Conservation (phyloP, 1,139 yeast genomes). For the Pichia sp. region DNA sequence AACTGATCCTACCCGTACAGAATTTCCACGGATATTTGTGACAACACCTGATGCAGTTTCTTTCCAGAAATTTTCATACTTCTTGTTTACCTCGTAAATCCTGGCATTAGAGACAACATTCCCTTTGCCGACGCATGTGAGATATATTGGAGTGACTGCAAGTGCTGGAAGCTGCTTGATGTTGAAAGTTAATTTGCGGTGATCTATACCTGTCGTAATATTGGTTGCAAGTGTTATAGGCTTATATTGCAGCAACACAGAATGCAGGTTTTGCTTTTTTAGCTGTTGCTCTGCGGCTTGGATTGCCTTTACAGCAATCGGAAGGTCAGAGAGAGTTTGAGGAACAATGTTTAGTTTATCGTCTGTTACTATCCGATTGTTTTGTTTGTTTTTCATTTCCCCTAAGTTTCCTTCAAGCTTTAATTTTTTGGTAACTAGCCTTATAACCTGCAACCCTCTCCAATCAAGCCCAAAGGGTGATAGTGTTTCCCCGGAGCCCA, state of each 20-base stretch:
- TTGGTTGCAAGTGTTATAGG: conserved; percentile 35
- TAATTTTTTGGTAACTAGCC: conserved; percentile 28
- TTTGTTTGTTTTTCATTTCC: too few relatives aligned
- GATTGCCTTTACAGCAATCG: conserved; percentile 33
- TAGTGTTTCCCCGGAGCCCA: conserved; percentile 45
- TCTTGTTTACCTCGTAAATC: conserved; percentile 49
- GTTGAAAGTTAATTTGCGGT: conserved; percentile 8
- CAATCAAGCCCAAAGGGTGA: conserved; percentile 77
- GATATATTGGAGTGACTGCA: conserved; percentile 39
- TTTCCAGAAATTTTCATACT: conserved; percentile 31
- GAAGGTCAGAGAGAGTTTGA: conserved; percentile 42
- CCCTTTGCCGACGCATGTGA: conserved; percentile 47
- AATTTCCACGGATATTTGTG: conserved; percentile 19
- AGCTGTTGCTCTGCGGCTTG: conserved; percentile 21
- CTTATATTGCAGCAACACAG: conserved; percentile 17
- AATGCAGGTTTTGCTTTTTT: conserved; percentile 17
- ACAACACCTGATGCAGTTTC: conserved; percentile 13
- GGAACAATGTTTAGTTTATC: conserved; percentile 33
- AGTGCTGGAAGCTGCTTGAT: conserved; percentile 30
- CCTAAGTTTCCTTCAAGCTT: background rate
- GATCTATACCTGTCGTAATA: background rate
- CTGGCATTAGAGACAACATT: conserved; percentile 66
- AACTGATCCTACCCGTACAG: conserved; percentile 7
- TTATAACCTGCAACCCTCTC: conserved; percentile 48
- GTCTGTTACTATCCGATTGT: conserved; percentile 17